Base-by-base conservation (phyloP, 768 basidiomycete genomes). In the Leucocoprinus leucothites region DNA sequence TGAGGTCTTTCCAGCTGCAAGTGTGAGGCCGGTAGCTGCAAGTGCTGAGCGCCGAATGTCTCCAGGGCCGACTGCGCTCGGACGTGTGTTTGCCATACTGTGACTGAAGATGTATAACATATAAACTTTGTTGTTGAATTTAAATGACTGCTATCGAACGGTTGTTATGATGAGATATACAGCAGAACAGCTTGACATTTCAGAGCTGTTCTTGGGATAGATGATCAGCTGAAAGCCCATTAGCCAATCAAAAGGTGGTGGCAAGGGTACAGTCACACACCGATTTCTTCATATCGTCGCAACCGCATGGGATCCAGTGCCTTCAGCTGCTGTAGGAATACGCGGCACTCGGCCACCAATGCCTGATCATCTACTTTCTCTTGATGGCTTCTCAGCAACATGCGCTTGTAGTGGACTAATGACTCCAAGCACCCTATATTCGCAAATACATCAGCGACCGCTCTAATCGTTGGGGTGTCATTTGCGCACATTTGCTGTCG, bases 351-450 rank as follows among this genome's bases (percentile, higher is more conserved):
- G 13, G 70, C 63, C 24, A 60, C 69, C 56, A 82, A 60, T n/a
- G 62, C 64, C 9, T 49, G 59, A n/a, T 63, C 68, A n/a, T 73
- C 69, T 21, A 72, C 58, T 1, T 61, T 58, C 9, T 67, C 60
- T 2, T 71, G 52, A 59, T 82, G 73, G 28, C 82, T 75, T 51
- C 67, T 70, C n/a, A 89, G 57, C 24, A 93, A 69, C n/a, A 93
- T 69, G 24, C 74, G 76, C 64, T 87, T 87, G 71, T 97, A 97
- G 62, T 90, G 81, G 1, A 94, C 85, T 35, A 97, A 77, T 0
- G 92, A 91, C 63, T 96, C 94, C 79, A 98, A 85, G 65, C 94
- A 96, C 95, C 95, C 95, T 97, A 58, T 31, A 18, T 41, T 51
- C 38, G 28, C 49, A 57, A 24, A 34, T 46, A 3, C 11, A 54